Evolutionary conservation across 2,329 filamentous ascomycete genomes (phyloP).

Genomic region (Tolypocladium tundrense): DNA sequence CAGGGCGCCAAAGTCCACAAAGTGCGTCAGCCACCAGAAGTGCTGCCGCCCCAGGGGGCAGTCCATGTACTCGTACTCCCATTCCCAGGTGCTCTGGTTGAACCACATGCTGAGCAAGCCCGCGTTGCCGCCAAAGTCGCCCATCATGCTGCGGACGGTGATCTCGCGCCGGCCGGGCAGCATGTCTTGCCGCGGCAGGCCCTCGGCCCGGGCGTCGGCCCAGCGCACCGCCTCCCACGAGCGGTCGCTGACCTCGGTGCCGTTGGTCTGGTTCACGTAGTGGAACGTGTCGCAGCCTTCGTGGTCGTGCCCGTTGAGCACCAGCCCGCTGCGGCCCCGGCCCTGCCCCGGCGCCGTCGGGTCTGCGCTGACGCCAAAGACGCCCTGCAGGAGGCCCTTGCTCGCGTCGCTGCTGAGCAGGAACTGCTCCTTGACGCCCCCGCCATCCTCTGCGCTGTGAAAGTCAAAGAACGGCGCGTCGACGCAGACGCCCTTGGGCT

Average conservation of each 20-base stretch:
- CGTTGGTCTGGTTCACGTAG: conserved; percentile 56
- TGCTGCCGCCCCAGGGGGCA: conserved; percentile 80
- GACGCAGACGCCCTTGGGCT: conserved; percentile 69
- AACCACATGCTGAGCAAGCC: conserved; percentile 87
- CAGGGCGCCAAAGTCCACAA: conserved; percentile 49
- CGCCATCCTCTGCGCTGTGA: conserved; percentile 52
- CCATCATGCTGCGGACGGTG: conserved; percentile 98
- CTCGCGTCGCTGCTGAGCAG: conserved; percentile 67
- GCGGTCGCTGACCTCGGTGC: conserved; percentile 26
- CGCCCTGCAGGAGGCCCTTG: conserved; percentile 67
- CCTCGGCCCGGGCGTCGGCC: conserved; percentile 28
- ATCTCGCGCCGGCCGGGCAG: conserved; percentile 70
- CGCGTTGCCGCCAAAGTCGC: conserved; percentile 84
- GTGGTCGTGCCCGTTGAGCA: conserved; percentile 92
- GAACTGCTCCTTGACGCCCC: conserved; percentile 81
- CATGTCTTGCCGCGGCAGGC: conserved; percentile 29
- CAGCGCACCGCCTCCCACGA: conserved; percentile 42
- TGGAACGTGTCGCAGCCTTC: conserved; percentile 88
- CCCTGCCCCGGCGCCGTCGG: conserved; percentile 47
- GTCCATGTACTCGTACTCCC: conserved; percentile 70
- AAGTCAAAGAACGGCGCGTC: conserved; percentile 80
- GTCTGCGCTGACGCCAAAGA: conserved; percentile 68
- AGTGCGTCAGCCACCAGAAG: conserved; percentile 87
- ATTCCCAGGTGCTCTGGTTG: conserved; percentile 59
- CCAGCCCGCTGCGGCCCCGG: conserved; percentile 60